These are phyloP conservation scores for Fusarium sp. DNA, from an alignment of 2,329 filamentous ascomycete genomes.

Conservation along the genomic window DNA sequence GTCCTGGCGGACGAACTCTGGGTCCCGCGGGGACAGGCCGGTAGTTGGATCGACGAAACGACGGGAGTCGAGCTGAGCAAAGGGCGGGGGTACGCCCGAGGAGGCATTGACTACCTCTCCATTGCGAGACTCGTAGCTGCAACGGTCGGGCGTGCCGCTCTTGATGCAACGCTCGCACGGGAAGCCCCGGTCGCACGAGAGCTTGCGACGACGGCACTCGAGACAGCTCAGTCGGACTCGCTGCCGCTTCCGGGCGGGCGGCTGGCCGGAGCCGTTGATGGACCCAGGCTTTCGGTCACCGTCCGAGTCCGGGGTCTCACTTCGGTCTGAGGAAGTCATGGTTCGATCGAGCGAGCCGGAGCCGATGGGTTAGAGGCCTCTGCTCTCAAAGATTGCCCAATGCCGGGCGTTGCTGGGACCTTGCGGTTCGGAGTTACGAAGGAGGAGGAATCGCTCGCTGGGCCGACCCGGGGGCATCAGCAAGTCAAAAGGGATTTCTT, in stretches of 20 bases:
- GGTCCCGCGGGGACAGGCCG: slow-evolving; percentile 50
- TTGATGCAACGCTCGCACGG: slow-evolving; percentile 73
- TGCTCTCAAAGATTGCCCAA: slow-evolving; percentile 2
- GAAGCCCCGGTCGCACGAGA: slow-evolving; percentile 71
- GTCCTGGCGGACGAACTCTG: slow-evolving; percentile 57
- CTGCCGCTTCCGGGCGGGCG: slow-evolving; percentile 66
- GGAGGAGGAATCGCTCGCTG: slow-evolving; percentile 34
- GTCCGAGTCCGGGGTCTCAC: slow-evolving; percentile 55
- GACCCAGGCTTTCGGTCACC: slow-evolving; percentile 43
- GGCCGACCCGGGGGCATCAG: slow-evolving; percentile 42
- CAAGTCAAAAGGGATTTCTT: slow-evolving; percentile 47
- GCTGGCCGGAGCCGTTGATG: slow-evolving; percentile 48
- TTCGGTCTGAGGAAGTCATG: slow-evolving; percentile 50
- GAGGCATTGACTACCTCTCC: slow-evolving; percentile 62
- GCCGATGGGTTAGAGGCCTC: slow-evolving; percentile 12
- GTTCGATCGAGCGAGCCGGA: slow-evolving; percentile 6
- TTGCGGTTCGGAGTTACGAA: slow-evolving; percentile 52
- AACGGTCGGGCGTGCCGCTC: slow-evolving; percentile 69
- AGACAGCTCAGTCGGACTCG: slow-evolving; percentile 70
- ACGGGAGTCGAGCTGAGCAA: slow-evolving; percentile 55
- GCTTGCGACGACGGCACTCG: slow-evolving; percentile 70
- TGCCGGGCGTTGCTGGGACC: slow-evolving; percentile 33
- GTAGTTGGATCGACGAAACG: slow-evolving; percentile 48
- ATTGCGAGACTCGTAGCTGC: slow-evolving; percentile 69
- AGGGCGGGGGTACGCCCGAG: slow-evolving; percentile 57